Evolutionary conservation across 495 filamentous ascomycete species (phyloP), one percentile per base, ranked within the genome.

Genomic region (Xylaria flabelliformis): DNA sequence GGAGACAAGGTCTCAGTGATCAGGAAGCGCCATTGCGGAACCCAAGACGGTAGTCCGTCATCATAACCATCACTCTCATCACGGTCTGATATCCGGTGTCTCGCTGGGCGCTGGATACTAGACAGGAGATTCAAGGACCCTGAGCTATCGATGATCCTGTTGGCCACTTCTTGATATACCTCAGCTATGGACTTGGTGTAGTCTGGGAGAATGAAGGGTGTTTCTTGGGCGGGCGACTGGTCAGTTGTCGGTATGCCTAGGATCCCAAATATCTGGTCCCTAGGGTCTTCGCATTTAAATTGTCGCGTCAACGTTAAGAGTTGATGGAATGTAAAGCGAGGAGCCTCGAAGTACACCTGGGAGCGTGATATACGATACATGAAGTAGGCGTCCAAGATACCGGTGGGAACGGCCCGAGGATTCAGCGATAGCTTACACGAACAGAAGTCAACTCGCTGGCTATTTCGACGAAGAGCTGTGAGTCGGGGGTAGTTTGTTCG

Each of bases 281-380:
- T 13, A 17, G 15, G 46, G 46, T 50, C 46, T n/a, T 17, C 46
- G 17, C 46, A 50, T 50, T 15, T 17, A 13, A 50, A 50, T 15
- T 50, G 46, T n/a, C 46, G 46, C 17, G 46, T 50, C 17, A n/a
- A 50, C 4, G 17, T 50, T 15, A 50, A 50, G 46, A 50, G 46
- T 50, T 50, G 46, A 15, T 50, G 46, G 46, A 50, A 50, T 50
- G 46, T 17, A 50, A 50, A 50, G 46, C 46, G 46, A 50, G 46
- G 46, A n/a, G 46, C 46, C 46, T 50, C 3, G 46, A 50, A 50
- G 46, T 50, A 50, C 17, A 50, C 46, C 17, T 50, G 46, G 17
- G 46, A 50, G 46, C 46, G 46, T n/a, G 46, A 50, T 50, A 50
- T n/a, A 13, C 46, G 46, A 50, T 50, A 50, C 46, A 50, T 50